phyloP scores from a whole-genome alignment of 2,329 filamentous ascomycete species.

The Phoma sp. region DNA sequence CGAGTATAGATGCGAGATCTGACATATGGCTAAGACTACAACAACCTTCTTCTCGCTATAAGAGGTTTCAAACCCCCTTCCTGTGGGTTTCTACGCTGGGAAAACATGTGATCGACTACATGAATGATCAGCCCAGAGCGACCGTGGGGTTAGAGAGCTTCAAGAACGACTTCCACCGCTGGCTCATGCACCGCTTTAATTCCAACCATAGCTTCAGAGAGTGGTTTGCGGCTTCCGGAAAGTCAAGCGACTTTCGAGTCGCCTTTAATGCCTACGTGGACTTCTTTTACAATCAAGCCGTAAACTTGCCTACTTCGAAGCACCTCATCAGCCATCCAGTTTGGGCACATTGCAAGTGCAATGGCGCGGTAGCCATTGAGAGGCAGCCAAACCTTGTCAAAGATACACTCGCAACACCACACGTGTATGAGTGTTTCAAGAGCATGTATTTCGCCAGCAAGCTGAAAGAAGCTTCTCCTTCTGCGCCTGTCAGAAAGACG shows the following conservation, averaged over 20 bases:
- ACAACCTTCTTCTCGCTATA: conserved; percentile 66
- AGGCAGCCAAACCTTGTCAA: conserved; percentile 26
- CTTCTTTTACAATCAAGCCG: conserved; percentile 72
- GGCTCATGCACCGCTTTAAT: conserved; percentile 60
- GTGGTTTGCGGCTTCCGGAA: conserved; percentile 61
- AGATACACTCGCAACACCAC: conserved; percentile 73
- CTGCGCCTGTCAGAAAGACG: conserved; percentile 5
- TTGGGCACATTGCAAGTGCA: conserved; percentile 59
- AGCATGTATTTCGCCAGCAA: conserved; percentile 66
- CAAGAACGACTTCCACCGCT: conserved; percentile 62
- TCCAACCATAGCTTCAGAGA: conserved; percentile 51
- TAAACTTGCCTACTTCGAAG: conserved; percentile 55
- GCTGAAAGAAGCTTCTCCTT: conserved; percentile 50
- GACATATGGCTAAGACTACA: conserved; percentile 71
- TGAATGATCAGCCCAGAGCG: conserved; percentile 42
- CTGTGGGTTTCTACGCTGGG: conserved; percentile 74
- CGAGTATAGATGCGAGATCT: conserved; percentile 25
- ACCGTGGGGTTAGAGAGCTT: conserved; percentile 66
- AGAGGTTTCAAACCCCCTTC: conserved; percentile 68
- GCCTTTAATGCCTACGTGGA: conserved; percentile 66
- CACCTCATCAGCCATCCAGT: conserved; percentile 52
- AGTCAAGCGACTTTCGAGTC: conserved; percentile 66
- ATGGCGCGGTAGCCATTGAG: conserved; percentile 13
- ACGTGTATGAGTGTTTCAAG: conserved; percentile 69
- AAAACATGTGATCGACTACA: conserved; percentile 76